A percentile compares a stretch with the other conserved stretches of the same genome.
Evolutionary conservation across 495 filamentous ascomycete genomes (phyloP).

Genomic region (Penicillium parvum): DNA sequence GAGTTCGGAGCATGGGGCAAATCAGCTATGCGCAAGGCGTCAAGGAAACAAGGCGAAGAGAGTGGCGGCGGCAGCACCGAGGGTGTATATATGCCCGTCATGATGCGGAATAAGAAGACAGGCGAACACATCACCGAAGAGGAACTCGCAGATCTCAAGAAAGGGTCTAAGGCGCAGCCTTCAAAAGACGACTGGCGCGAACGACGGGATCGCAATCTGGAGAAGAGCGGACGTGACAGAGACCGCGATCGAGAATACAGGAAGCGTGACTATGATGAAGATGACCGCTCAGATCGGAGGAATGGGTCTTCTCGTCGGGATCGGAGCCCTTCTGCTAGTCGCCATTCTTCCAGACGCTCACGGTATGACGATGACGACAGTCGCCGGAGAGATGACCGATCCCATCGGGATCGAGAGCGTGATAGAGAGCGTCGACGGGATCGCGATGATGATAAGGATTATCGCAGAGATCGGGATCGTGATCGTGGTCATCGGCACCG

Average conservation of each 20-base stretch:
- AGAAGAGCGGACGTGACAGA: slow-evolving; percentile 43
- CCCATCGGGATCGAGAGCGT: slow-evolving; percentile 28
- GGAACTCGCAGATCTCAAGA: slow-evolving; percentile 50
- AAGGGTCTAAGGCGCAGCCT: slow-evolving; percentile 35
- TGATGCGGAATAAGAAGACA: slow-evolving; percentile 61
- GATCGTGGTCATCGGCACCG: slow-evolving; percentile 26
- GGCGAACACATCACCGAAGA: slow-evolving; percentile 63
- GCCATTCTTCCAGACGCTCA: slow-evolving; percentile 31
- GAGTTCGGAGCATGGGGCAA: slow-evolving; percentile 75
- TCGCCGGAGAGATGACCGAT: slow-evolving; percentile 28
- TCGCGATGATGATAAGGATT: slow-evolving; percentile 25
- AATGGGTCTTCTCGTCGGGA: slow-evolving; percentile 34
- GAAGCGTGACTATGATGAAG: slow-evolving; percentile 28
- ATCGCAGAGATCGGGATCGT: slow-evolving; percentile 31
- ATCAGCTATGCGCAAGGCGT: slow-evolving; percentile 54
- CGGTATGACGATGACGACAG: slow-evolving; percentile 30
- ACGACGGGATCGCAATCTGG: slow-evolving; percentile 46
- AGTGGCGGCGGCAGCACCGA: slow-evolving; percentile 37
- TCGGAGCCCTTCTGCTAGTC: slow-evolving; percentile 32
- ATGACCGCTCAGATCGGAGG: slow-evolving; percentile 27
- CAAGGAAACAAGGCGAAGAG: slow-evolving; percentile 43
- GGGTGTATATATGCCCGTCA: slow-evolving; percentile 61
- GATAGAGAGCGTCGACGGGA: slow-evolving; percentile 26
- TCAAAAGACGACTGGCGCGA: slow-evolving; percentile 46
- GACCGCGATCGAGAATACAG: slow-evolving; percentile 27